Evolutionary conservation across 768 basidiomycete species (phyloP), one percentile per base, ranked within the genome.

Genomic region (Gelatoporia subvermispora): DNA sequence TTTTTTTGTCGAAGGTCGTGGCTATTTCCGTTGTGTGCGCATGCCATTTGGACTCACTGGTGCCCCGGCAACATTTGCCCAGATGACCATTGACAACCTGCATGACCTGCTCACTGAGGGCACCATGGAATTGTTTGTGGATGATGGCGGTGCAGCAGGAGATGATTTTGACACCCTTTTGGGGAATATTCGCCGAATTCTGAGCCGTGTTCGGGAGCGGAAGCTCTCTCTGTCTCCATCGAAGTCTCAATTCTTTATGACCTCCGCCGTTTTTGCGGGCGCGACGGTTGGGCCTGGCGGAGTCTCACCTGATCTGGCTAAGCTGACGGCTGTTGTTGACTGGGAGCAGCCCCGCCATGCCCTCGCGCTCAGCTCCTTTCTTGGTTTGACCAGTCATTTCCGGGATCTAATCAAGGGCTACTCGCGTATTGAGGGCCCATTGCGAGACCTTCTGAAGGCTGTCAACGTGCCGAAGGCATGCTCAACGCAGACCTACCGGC

Each of bases 41-140:
- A 72, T 76, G 68, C 72, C 70, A 0, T 73, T 75, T 49, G 73
- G 74, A 0, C 41, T 73, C 0, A 69, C 65, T 0, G 73, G 69
- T 0, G 67, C 68, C 1, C 73, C 72, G 8, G 59, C 68, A 0
- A 62, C 58, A 3, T 74, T 72, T 45, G 59, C 54, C 2, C 21
- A 66, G 8, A 56, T 54, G 35, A 54, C 49, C 4, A 49, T 45
- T 16, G 28, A 13, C 4, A 18, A 49, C 35, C 36, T 55, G 10
- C 47, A 51, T 35, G 51, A 55, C 23, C 44, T 55, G 0, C 16
- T 45, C 21, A 38, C 46, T 0, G 43, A 41, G 2, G 34, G 43
- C 0, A 41, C 51, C 0, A 35, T 71, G 16, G 68, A 72, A 43
- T 47, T 67, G 4, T 73, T 72, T 16, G 67, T 75, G 0, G 71